Evolutionary conservation across 352 stramenopile genomes (phyloP).

Genomic region (Phytopythium montanum): DNA sequence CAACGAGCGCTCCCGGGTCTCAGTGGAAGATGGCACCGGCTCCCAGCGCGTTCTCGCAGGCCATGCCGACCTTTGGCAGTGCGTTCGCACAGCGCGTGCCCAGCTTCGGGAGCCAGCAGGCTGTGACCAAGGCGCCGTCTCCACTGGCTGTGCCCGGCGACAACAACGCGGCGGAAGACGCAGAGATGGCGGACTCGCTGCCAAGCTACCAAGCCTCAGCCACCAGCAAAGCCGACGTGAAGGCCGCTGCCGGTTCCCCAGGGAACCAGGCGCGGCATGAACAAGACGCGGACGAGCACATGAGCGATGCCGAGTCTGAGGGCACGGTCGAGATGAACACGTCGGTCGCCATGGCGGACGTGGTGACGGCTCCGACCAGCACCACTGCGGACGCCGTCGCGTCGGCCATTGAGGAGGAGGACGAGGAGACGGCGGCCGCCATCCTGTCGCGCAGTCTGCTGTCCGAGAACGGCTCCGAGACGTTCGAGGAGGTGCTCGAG

Average conservation of each 20-base stretch:
- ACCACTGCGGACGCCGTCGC: slow-evolving; percentile 2
- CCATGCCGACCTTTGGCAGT: neutral
- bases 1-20: neutral
- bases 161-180: slow-evolving; percentile 5
- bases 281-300: slow-evolving; percentile 32
- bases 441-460: slow-evolving; percentile 30
- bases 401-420: slow-evolving; percentile 4
- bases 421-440: slow-evolving; percentile 17
- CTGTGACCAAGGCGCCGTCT: neutral
- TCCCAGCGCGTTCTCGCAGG: slow-evolving; percentile 1
- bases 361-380: neutral
- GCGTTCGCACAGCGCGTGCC: slow-evolving; percentile 4
- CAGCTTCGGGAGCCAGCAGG: neutral
- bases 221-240: neutral
- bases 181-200: slow-evolving; percentile 1
- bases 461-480: slow-evolving; percentile 38
- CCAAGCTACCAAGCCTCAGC: neutral
- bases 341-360: slow-evolving; percentile 21
- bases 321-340: slow-evolving; percentile 39
- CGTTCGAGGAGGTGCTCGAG: slow-evolving; percentile 51
- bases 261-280: slow-evolving; percentile 14
- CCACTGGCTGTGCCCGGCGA: neutral
- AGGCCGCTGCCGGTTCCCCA: neutral
- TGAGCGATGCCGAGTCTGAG: slow-evolving; percentile 44
- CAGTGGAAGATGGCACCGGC: neutral